Conservation (phyloP, 2,329 filamentous ascomycete species). For the Microcyclospora pomicola region DNA sequence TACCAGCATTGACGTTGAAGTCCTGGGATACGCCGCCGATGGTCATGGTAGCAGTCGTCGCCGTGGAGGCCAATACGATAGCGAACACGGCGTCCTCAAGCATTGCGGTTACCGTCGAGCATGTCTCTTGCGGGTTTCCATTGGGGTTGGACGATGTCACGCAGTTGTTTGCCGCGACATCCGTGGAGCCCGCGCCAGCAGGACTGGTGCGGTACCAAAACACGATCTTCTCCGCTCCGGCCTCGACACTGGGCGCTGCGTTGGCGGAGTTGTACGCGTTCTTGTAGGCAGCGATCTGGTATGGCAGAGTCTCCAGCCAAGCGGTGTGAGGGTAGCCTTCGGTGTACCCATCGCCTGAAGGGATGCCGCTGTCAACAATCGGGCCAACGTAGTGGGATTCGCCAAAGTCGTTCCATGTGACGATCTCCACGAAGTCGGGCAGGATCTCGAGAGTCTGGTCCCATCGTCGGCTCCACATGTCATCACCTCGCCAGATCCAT, state of each 20-base stretch:
- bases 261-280: slow-evolving; percentile 15
- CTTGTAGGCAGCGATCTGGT: slow-evolving; percentile 39
- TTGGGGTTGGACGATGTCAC: slow-evolving; percentile 22
- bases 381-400: slow-evolving; percentile 43
- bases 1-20: slow-evolving; percentile 9
- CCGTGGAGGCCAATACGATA: slow-evolving; percentile 22
- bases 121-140: slow-evolving; percentile 7
- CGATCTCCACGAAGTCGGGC: slow-evolving; percentile 42
- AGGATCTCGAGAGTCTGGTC: slow-evolving; percentile 36
- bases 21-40: slow-evolving; percentile 24
- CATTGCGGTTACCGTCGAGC: slow-evolving; percentile 18
- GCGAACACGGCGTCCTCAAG: slow-evolving; percentile 34
- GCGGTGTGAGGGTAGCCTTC: slow-evolving; percentile 30
- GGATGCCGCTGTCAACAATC: slow-evolving; percentile 3
- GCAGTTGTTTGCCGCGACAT: slow-evolving; percentile 21
- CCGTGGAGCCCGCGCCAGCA: slow-evolving; percentile 23
- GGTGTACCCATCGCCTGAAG: slow-evolving; percentile 1
- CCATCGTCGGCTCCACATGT: slow-evolving; percentile 48
- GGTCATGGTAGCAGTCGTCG: slow-evolving; percentile 23
- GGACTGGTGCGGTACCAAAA: slow-evolving; percentile 34
- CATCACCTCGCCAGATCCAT: slow-evolving; percentile 49
- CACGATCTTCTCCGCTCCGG: slow-evolving; percentile 21
- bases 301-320: slow-evolving; percentile 37
- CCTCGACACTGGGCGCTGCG: slow-evolving; percentile 8
- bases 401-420: slow-evolving; percentile 48